Conservation (phyloP, 2,329 filamentous ascomycete species). For the Paecilomyces dactylethromorphus region DNA sequence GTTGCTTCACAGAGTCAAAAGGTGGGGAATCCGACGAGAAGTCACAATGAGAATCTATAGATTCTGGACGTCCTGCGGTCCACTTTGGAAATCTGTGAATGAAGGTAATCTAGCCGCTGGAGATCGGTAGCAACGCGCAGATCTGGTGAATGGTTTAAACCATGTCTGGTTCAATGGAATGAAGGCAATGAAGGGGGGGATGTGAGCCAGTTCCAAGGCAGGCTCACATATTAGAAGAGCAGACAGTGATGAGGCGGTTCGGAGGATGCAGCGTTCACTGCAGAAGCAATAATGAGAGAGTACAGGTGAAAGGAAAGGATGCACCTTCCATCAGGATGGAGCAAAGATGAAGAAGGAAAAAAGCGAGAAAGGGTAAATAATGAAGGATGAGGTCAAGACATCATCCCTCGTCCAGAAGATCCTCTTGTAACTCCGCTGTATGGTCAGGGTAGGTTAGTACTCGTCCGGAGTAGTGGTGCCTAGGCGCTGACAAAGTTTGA, state of each 20-base stretch:
- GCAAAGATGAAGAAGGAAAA: conserved; percentile 2
- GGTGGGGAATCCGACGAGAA: not conserved
- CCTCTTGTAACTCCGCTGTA: not conserved
- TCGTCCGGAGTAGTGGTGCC: not conserved
- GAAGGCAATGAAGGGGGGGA: conserved; percentile 24
- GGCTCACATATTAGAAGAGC: conserved; percentile 4
- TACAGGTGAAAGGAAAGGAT: not conserved
- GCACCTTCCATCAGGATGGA: conserved; percentile 1
- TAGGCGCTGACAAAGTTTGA: conserved; percentile 1
- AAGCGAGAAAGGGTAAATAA: conserved; percentile 5
- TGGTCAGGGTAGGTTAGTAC: not conserved
- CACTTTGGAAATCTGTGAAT: conserved; percentile 5
- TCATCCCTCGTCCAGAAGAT: not conserved
- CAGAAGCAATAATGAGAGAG: not conserved
- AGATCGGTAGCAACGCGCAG: conserved; percentile 15
- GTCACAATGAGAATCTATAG: not conserved
- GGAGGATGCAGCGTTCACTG: not conserved
- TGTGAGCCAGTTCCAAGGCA: conserved; percentile 6
- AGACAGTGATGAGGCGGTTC: not conserved
- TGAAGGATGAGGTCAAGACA: conserved; percentile 1
- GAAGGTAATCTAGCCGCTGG: conserved; percentile 6
- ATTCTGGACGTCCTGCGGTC: not conserved
- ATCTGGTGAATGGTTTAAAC: conserved; percentile 18
- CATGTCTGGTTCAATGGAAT: conserved; percentile 20
- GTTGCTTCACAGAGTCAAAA: not conserved